A percentile compares a stretch with the other conserved stretches of the same genome.
Evolutionary conservation across 164 flowering plant species (phyloP).

Genomic region (Tetracentron sinense): DNA sequence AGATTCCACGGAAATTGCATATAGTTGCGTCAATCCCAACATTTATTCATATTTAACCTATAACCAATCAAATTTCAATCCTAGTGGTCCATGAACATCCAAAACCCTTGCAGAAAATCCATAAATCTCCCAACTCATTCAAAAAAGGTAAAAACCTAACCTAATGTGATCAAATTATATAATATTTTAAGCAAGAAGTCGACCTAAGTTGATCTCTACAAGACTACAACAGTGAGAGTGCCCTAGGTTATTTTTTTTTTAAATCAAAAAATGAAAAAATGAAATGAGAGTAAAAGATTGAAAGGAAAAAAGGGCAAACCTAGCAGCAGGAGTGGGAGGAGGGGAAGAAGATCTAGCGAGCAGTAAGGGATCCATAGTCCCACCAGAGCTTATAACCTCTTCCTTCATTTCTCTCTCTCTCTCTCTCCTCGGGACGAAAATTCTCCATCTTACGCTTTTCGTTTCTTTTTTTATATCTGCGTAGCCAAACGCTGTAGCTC

Average conservation of each 20-base stretch:
- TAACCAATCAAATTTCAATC: not conserved
- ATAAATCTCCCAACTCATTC: not conserved
- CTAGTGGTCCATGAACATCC: not conserved
- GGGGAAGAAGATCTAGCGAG: slow-evolving; percentile 44
- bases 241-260: no score
- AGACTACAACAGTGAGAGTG: not conserved
- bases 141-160: not conserved
- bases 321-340: slow-evolving; percentile 54
- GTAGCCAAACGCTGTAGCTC: not conserved
- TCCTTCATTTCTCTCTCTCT: slow-evolving; percentile 40
- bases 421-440: not conserved
- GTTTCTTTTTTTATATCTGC: not conserved
- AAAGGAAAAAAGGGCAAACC: slow-evolving; percentile 42
- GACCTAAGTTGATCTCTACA: not conserved
- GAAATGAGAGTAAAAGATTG: not conserved
- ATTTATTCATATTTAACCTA: no score
- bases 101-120: not conserved
- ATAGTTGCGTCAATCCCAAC: not conserved
- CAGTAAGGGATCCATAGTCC: slow-evolving; percentile 33
- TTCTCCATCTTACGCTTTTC: not conserved
- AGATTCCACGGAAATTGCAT: not conserved
- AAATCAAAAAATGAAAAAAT: no score
- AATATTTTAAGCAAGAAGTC: not conserved
- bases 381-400: slow-evolving; percentile 62
- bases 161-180: slow-evolving; percentile 1